Conservation (phyloP, 257 asterid genomes). For the Scutellaria baicalensis region DNA sequence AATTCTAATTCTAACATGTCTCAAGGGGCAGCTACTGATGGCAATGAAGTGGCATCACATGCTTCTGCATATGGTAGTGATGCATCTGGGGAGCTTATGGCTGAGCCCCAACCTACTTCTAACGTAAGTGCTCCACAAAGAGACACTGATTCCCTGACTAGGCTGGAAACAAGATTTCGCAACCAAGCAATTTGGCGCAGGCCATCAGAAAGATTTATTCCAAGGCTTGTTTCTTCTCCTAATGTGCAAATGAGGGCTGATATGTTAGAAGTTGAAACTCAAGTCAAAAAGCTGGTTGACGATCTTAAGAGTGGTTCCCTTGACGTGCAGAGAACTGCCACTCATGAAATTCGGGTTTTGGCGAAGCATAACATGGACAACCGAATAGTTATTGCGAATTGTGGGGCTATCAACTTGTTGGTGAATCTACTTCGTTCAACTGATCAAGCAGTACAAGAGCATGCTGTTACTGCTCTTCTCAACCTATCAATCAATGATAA, state of each 20-base stretch:
- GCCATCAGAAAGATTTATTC: slow-evolving; percentile 56
- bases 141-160: slow-evolving; percentile 41
- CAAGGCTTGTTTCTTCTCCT: slow-evolving; percentile 55
- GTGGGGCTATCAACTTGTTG: slow-evolving; percentile 54
- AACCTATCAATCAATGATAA: slow-evolving; percentile 70
- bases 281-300: slow-evolving; percentile 58
- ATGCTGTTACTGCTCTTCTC: slow-evolving; percentile 84
- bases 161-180: slow-evolving; percentile 52
- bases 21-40: slow-evolving; percentile 44
- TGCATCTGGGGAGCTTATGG: slow-evolving; percentile 57
- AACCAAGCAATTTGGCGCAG: slow-evolving; percentile 62
- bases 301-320: slow-evolving; percentile 52
- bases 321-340: slow-evolving; percentile 54
- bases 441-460: slow-evolving; percentile 52
- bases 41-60: slow-evolving; percentile 44
- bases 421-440: slow-evolving; percentile 52
- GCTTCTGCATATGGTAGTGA: slow-evolving; percentile 47
- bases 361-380: slow-evolving; percentile 75
- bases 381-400: slow-evolving; percentile 58
- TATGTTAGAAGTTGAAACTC: slow-evolving; percentile 54
- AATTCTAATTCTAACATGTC: slow-evolving; percentile 48
- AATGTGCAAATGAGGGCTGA: slow-evolving; percentile 61
- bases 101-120: slow-evolving; percentile 44
- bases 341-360: slow-evolving; percentile 59
- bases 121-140: slow-evolving; percentile 33